Conservation (phyloP, 257 asterid genomes). For the Ajuga chamaepitys region DNA sequence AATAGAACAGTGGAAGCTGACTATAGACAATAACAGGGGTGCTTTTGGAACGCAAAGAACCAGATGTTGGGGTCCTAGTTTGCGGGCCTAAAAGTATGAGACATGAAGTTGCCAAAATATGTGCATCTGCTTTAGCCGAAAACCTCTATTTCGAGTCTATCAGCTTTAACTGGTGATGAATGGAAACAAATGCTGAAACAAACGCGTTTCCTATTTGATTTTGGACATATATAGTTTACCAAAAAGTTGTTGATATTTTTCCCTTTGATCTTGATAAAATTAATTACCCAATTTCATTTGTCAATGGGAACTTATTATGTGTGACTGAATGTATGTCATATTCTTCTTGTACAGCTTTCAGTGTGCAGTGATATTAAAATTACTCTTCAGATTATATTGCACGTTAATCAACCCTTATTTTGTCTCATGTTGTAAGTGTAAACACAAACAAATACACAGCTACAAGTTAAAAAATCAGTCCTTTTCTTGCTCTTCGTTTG, state of each 20-base stretch:
- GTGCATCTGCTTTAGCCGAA: slow-evolving; percentile 27
- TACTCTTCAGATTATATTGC: slow-evolving; percentile 10
- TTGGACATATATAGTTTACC: too few species aligned
- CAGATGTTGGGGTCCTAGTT: slow-evolving; percentile 40
- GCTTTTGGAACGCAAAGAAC: slow-evolving; percentile 28
- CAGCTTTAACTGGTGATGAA: slow-evolving; percentile 41
- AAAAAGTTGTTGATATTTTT: too few species aligned
- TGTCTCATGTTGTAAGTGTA: not conserved
- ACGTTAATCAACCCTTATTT: slow-evolving; percentile 11
- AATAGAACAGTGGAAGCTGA: too few species aligned
- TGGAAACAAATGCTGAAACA: too few species aligned
- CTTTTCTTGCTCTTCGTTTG: slow-evolving; percentile 8
- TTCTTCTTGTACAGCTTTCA: too few species aligned
- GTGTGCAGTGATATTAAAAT: too few species aligned
- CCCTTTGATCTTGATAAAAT: too few species aligned
- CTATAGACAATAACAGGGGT: slow-evolving; percentile 18
- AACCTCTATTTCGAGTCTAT: slow-evolving; percentile 37
- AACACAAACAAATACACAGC: not conserved
- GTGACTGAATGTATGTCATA: too few species aligned
- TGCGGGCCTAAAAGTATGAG: slow-evolving; percentile 37
- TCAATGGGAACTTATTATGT: too few species aligned
- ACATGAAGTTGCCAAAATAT: slow-evolving; percentile 38
- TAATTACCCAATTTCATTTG: too few species aligned
- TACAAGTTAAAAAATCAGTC: slow-evolving; percentile 15
- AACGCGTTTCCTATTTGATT: too few species aligned